A percentile compares a stretch with the other conserved stretches of the same genome.
phyloP scores from a whole-genome alignment of 345 rosid species.

The Limnanthes douglasii region DNA sequence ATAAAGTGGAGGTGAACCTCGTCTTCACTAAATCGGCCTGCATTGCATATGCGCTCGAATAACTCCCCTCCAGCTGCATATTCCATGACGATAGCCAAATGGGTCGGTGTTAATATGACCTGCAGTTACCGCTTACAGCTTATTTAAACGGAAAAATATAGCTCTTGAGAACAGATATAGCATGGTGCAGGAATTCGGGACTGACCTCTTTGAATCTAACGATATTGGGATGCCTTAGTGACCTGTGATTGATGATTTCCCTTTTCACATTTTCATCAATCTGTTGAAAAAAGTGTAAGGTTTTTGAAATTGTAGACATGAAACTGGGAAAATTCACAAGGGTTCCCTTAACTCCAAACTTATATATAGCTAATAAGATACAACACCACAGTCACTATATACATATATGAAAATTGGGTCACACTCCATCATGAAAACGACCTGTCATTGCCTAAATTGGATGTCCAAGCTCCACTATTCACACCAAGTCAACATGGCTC shows the following conservation, averaged over 20 bases:
- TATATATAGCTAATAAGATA: no score
- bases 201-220: slow-evolving; percentile 87
- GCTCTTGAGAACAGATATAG: slow-evolving; percentile 1
- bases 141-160: background rate
- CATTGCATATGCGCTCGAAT: slow-evolving; percentile 60
- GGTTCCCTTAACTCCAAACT: no score
- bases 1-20: slow-evolving; percentile 27
- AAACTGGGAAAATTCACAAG: no score
- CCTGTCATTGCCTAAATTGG: no score
- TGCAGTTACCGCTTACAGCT: slow-evolving; percentile 9
- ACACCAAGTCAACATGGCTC: no score
- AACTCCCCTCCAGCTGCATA: slow-evolving; percentile 93
- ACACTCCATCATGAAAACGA: no score
- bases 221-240: slow-evolving; percentile 83
- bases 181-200: background rate
- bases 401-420: no score
- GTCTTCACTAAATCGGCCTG: slow-evolving; percentile 88
- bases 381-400: no score
- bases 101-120: slow-evolving; percentile 70
- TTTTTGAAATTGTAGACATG: no score
- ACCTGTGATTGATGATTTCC: slow-evolving; percentile 85
- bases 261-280: slow-evolving; percentile 95
- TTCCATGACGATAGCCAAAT: slow-evolving; percentile 76
- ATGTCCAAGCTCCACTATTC: no score
- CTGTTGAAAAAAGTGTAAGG: slow-evolving; percentile 37